Evolutionary conservation across 176 grass and related monocot genomes (phyloP), one percentile per base, ranked within the genome.

Genomic region (Musa troglodytarum): DNA sequence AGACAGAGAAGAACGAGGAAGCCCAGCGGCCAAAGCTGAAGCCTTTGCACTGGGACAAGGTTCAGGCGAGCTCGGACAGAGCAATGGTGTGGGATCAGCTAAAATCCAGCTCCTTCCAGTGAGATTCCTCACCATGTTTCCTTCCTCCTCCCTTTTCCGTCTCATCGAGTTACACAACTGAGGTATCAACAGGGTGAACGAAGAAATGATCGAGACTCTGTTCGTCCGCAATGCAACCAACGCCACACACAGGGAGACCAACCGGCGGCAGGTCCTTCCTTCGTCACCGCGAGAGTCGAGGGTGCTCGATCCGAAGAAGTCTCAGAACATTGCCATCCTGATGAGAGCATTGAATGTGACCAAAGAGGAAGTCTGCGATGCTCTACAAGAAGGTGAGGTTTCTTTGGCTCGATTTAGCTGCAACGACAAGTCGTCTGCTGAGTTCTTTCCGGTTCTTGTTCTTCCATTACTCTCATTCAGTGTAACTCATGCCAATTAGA

Each of bases 1-100:
- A 75, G 1, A 56, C 56, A 50, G 82, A 80, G 71, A 84, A 84
- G 57, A 78, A 74, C 0, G 34, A 54, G 49, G 82, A 78, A 0
- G 74, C 68, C 13, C 51, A 74, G 56, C 82, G 63, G 2, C 81
- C 86, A 20, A 89, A 88, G 73, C 43, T 92, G 82, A 92, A 92
- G 81, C 90, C 86, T 54, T 76, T 92, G 58, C 86, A 92, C 66
- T 92, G 90, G 90, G 90, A 92, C 56, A 92, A 92, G 76, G 81
- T 92, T 43, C 78, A 81, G 17, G 84, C 86, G n/a, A 89, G 84
- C 90, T 84, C 86, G 21, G 84, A 85, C 73, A 73, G 84, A 49
- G 79, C 77, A 17, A 93, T 85, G 71, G 90, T 93, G 66, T 93
- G 90, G 90, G 90, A 93, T 63, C 87, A 93, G 74, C 63, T 93